Percentiles rank a stretch among this genome's conserved stretches.
These are phyloP conservation scores for Ophiognomonia clavigignenti-juglandacearum DNA, from an alignment of 2,329 filamentous ascomycete genomes.

Conservation along the genomic window DNA sequence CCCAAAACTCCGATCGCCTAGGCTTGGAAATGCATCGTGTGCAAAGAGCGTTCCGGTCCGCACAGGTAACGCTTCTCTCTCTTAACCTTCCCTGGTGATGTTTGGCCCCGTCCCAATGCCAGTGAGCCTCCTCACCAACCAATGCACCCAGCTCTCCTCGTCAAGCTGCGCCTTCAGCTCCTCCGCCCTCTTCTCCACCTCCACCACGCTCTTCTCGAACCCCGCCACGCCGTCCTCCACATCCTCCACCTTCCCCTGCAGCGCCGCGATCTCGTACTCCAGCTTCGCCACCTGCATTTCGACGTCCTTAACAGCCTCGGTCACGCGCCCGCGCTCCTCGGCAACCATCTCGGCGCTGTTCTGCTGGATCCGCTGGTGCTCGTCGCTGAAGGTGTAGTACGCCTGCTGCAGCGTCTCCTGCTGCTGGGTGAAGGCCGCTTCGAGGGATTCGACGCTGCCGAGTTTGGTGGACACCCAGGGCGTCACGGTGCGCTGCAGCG, in stretches of 20 bases:
- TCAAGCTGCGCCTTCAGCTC: constrained; percentile 59
- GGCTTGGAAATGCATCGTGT: constrained; percentile 3
- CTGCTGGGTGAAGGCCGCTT: constrained; percentile 57
- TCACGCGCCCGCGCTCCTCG: constrained; percentile 63
- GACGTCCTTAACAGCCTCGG: constrained; percentile 70
- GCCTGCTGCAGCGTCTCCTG: constrained; percentile 60
- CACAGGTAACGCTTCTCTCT: background rate
- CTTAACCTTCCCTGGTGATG: constrained; percentile 32
- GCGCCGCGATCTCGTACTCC: constrained; percentile 82
- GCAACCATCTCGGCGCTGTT: constrained; percentile 64
- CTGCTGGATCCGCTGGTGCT: constrained; percentile 63
- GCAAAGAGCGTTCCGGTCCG: background rate
- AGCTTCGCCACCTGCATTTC: constrained; percentile 78
- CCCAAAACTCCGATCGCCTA: constrained; percentile 12
- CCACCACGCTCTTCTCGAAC: constrained; percentile 73
- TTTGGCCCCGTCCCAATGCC: constrained; percentile 58
- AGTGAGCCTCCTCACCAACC: constrained; percentile 57
- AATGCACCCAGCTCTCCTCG: constrained; percentile 60
- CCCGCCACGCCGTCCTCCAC: constrained; percentile 77
- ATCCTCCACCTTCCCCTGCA: constrained; percentile 78
- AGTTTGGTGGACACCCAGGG: constrained; percentile 61
- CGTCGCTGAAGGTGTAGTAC: constrained; percentile 66
- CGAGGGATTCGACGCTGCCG: constrained; percentile 50
- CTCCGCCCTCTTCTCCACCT: constrained; percentile 61
- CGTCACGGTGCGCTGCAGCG: constrained; percentile 47